Base-by-base conservation (phyloP, 192 early-diverging fungal species). In the Cladochytrium replicatum region DNA sequence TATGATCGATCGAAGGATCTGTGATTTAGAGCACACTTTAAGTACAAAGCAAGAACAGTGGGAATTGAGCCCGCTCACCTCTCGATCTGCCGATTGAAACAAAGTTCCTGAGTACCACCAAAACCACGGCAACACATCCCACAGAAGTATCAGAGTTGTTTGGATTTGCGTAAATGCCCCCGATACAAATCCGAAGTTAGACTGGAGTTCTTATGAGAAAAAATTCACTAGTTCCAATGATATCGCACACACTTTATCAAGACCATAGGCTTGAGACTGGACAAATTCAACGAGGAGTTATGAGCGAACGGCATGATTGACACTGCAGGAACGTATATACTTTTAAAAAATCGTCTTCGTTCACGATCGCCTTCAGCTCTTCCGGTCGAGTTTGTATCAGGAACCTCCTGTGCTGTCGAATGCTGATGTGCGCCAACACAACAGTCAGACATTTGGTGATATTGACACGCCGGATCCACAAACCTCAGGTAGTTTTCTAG, bases 1-100 rank as follows among this genome's bases (percentile, higher is more conserved):
- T 29, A 85, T 64, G 30, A 93, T 60, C 19, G 89, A 91, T 56
- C 86, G 90, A 1, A 74, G 63, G 48, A 93, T 91, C 87, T 88
- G 63, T 1, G 9, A 32, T 0, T 21, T 9, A 11, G 13, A 9
- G 40, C 27, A 43, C 22, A 53, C 17, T 11, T 9, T 37, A 9
- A 37, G 34, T 37, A n/a, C n/a, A n/a, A 37, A 11, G 9, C 34
- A 37, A 37, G 34, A 37, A 9, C n/a, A 9, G 9, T n/a, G 9
- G 34, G 34, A 37, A 37, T 37, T 37, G 9, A 11, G 9, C 34
- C 34, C n/a, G 34, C 34, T 11, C 66, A 86, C 82, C 75, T 86
- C 85, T 43, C 86, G 77, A 22, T 86, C 79, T 1, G 67, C 49
- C 0, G 63, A n/a, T 75, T 52, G 82, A 70, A 2, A 84, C 58